These are phyloP conservation scores for Volvox carteri DNA, from an alignment of 163 green algal genomes.

Conservation along the genomic window DNA sequence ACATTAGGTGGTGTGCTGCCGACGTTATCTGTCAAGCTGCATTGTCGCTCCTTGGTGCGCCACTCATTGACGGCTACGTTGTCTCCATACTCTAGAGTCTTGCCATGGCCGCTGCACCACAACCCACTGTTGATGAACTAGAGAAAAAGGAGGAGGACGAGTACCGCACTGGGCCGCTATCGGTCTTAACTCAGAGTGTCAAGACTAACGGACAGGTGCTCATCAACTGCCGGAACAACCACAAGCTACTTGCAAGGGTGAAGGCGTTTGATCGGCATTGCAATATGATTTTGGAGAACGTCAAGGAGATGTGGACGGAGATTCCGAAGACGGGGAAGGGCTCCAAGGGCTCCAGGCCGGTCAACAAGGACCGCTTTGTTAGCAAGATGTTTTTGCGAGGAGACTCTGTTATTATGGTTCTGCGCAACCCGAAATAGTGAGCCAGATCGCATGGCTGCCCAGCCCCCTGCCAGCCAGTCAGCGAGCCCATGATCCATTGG, in stretches of 20 bases:
- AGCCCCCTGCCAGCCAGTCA: neutral
- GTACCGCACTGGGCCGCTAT: conserved; percentile 95
- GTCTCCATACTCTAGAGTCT: neutral
- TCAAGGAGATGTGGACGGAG: conserved; percentile 99
- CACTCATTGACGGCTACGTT: neutral
- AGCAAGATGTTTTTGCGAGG: conserved; percentile 99
- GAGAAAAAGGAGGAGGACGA: conserved; percentile 94
- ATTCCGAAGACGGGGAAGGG: conserved; percentile 96
- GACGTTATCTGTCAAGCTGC: neutral
- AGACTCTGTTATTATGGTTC: conserved; percentile 98
- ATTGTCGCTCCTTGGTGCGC: neutral
- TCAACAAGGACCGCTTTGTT: conserved; percentile 99
- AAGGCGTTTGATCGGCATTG: conserved; percentile 99
- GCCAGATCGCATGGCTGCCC: neutral
- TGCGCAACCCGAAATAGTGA: conserved; percentile 94
- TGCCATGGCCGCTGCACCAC: conserved; percentile 23
- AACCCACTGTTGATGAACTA: conserved; percentile 86
- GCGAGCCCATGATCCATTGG: too few relatives aligned
- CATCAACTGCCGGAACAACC: conserved; percentile 99
- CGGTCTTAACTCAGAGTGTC: conserved; percentile 95
- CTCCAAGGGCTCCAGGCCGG: conserved; percentile 90
- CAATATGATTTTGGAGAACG: conserved; percentile 99
- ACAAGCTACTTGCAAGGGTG: conserved; percentile 96
- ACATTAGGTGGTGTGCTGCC: too few relatives aligned
- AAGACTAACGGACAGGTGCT: conserved; percentile 98